Conservation (phyloP, 169 alveolate genomes). For the Cryptosporidium canis region DNA sequence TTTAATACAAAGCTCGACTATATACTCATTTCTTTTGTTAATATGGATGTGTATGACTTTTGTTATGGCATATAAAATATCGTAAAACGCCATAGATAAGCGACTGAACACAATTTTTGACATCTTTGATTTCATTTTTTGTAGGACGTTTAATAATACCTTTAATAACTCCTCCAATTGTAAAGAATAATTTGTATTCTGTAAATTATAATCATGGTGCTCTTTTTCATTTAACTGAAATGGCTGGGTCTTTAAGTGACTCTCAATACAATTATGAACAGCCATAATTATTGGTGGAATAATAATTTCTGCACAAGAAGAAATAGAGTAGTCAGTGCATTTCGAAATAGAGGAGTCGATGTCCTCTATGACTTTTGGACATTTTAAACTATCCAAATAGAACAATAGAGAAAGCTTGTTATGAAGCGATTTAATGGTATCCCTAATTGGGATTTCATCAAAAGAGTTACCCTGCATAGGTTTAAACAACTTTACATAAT, state of each 20-base stretch:
- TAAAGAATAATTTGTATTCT: neutral
- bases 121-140: neutral
- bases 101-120: slow-evolving; percentile 33
- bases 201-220: neutral
- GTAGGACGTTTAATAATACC: neutral
- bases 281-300: slow-evolving; percentile 42
- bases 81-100: slow-evolving; percentile 23
- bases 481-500: neutral
- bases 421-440: slow-evolving; percentile 39
- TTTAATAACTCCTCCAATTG: slow-evolving; percentile 10
- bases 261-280: slow-evolving; percentile 37
- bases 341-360: slow-evolving; percentile 12
- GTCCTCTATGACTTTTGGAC: neutral
- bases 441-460: slow-evolving; percentile 23
- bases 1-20: neutral
- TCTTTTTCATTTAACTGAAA: neutral
- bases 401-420: slow-evolving; percentile 1
- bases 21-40: neutral
- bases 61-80: neutral
- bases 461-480: neutral
- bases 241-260: neutral
- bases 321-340: slow-evolving; percentile 13
- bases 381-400: neutral
- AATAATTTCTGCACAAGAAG: slow-evolving; percentile 35
- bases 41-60: neutral